A percentile compares a stretch with the other conserved stretches of the same genome.
phyloP scores from a whole-genome alignment of 208 protist species.

The Crithidia expoeki region DNA sequence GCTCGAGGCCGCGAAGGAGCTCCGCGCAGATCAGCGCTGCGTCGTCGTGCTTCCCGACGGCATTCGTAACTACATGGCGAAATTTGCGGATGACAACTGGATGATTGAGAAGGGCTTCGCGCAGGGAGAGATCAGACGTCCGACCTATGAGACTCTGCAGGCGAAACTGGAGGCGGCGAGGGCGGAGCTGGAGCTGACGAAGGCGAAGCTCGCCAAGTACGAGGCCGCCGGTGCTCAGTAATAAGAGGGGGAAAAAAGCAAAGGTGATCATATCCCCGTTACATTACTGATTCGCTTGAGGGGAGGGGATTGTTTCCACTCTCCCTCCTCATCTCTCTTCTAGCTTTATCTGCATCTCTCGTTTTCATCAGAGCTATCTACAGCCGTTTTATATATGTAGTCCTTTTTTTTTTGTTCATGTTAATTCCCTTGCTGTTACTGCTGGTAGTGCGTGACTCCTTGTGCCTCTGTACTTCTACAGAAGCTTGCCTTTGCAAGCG shows the following conservation, averaged over 20 bases:
- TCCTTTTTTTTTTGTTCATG: no score
- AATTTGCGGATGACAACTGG: slow-evolving; percentile 97
- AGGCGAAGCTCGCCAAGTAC: slow-evolving; percentile 70
- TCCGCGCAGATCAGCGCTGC: slow-evolving; percentile 86
- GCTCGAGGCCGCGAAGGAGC: slow-evolving; percentile 92
- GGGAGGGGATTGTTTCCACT: no score
- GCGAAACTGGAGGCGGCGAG: slow-evolving; percentile 54
- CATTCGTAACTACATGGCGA: slow-evolving; percentile 98
- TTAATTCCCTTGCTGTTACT: no score
- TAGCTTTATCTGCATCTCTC: no score
- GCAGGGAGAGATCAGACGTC: slow-evolving; percentile 63
- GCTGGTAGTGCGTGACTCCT: background rate
- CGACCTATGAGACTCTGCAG: slow-evolving; percentile 81
- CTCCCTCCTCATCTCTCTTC: no score
- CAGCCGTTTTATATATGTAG: no score
- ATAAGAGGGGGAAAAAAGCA: background rate
- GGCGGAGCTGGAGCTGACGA: slow-evolving; percentile 70
- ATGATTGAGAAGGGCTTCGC: slow-evolving; percentile 95
- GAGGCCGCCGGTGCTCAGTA: slow-evolving; percentile 42
- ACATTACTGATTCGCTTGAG: no score
- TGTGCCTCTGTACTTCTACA: background rate
- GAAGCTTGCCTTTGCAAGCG: background rate
- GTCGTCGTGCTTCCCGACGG: slow-evolving; percentile 96
- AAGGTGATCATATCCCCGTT: no score
- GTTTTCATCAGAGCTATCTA: no score